Base-by-base conservation (phyloP, 176 grass and related monocot genomes). In the Zizania latifolia region DNA sequence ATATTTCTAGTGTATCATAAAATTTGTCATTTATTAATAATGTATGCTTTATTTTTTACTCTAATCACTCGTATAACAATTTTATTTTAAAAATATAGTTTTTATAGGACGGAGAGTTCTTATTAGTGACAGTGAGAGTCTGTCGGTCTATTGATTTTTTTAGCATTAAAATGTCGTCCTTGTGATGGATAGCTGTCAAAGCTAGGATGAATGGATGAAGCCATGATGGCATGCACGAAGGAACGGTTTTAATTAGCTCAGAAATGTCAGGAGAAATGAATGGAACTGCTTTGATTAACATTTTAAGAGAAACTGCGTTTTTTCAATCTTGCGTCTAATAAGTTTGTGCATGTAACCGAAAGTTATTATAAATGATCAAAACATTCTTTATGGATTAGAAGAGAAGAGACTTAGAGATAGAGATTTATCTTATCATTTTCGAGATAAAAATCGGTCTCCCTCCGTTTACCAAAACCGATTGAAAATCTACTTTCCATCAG, bases 191-290 rank as follows among this genome's bases (percentile, higher is more conserved):
- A 76, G 53, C 26, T 2, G 40, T 40, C 61, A 28, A 38, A 60
- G 79, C 26, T 21, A 24, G 50, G 26, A 69, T 17, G 36, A 68
- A 58, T 37, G 26, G 48, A n/a, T n/a, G n/a, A n/a, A n/a, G n/a
- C n/a, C n/a, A n/a, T n/a, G n/a, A n/a, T 39, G 8, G 0, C n/a
- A n/a, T n/a, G 68, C 79, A 81, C 79, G 68, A 53, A 10, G 43
- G 17, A 76, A 24, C 0, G 5, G 10, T 12, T 70, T 30, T 51
- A 6, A 30, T 75, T 34, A 44, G 43, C 34, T 60, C 6, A 16
- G 34, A 67, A 67, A 13, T 75, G 38, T 11, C n/a, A 59, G 19
- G 53, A 41, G 19, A 59, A 73, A 78, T 53, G 1, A 60, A 87
- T 35, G 26, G 50, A 68, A 21, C 10, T 35, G 29, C 34, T 78